Evolutionary conservation across 371 early-diverging fungal species (phyloP).

Genomic region (Caulochytrium protostelioides): DNA sequence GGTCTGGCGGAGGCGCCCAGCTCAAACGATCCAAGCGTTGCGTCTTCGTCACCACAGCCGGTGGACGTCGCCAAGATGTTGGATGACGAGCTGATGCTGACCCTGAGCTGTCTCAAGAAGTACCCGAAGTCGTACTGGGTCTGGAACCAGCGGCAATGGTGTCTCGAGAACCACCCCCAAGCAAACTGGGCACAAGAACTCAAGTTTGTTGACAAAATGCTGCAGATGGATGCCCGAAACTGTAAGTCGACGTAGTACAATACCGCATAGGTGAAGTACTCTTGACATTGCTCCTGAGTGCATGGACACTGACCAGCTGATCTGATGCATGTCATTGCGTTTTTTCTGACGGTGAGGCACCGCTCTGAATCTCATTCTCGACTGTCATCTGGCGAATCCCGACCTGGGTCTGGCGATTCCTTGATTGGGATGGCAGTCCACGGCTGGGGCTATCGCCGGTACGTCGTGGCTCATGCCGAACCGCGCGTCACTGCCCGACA

Average conservation of each 20-base stretch:
- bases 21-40: neutral
- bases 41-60: neutral
- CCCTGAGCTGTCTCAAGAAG: conserved; percentile 2
- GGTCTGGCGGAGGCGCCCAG: neutral
- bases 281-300: neutral
- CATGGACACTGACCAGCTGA: neutral
- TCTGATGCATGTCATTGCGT: too few species aligned
- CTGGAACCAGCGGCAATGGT: conserved; percentile 88
- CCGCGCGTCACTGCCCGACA: conserved; percentile 10
- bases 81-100: conserved; percentile 2
- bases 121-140: conserved; percentile 77
- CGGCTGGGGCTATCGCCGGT: conserved; percentile 84
- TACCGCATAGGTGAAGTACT: too few species aligned
- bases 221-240: conserved; percentile 72
- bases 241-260: conserved; percentile 43
- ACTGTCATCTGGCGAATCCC: too few species aligned
- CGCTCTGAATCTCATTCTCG: too few species aligned
- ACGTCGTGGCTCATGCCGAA: conserved; percentile 35
- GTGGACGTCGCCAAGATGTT: conserved; percentile 3
- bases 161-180: conserved; percentile 23
- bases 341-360: too few species aligned
- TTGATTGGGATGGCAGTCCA: too few species aligned
- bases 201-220: conserved; percentile 43
- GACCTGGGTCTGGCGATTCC: too few species aligned
- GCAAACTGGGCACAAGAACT: conserved; percentile 65